These are phyloP conservation scores for Fusarium domesticum DNA, from an alignment of 2,329 filamentous ascomycete genomes.

Conservation along the genomic window DNA sequence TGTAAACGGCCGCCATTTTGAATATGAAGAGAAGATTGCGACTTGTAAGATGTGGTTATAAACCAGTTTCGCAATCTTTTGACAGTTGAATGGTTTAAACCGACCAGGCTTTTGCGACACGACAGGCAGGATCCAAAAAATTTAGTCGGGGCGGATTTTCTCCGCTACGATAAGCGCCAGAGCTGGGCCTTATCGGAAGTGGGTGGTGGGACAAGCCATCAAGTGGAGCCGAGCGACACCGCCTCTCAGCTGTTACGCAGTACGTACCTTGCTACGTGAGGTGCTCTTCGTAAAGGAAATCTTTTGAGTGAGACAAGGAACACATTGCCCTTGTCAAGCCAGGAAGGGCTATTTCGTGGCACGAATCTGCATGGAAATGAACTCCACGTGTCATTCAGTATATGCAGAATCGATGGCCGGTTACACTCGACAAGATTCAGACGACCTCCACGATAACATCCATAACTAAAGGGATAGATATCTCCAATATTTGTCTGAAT, in stretches of 20 bases:
- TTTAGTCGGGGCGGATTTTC: slow-evolving; percentile 30
- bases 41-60: slow-evolving; percentile 13
- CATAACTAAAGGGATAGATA: too few species aligned
- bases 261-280: too few species aligned
- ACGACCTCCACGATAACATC: neutral
- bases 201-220: slow-evolving; percentile 5
- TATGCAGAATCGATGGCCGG: neutral
- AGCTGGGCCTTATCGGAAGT: slow-evolving; percentile 29
- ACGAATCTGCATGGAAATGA: neutral
- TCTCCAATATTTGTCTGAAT: too few species aligned
- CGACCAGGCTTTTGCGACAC: slow-evolving; percentile 16
- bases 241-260: slow-evolving; percentile 14
- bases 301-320: neutral
- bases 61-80: slow-evolving; percentile 7
- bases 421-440: neutral
- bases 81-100: neutral
- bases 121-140: slow-evolving; percentile 26
- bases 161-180: slow-evolving; percentile 31
- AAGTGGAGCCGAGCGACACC: slow-evolving; percentile 23
- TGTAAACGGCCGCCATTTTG: slow-evolving; percentile 68
- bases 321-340: neutral
- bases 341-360: neutral
- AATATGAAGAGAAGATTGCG: slow-evolving; percentile 11
- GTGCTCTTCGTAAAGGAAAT: too few species aligned
- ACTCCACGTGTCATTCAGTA: too few species aligned